Evolutionary conservation across 2,329 filamentous ascomycete genomes (phyloP).

Genomic region (Pseudogymnoascus sp.): DNA sequence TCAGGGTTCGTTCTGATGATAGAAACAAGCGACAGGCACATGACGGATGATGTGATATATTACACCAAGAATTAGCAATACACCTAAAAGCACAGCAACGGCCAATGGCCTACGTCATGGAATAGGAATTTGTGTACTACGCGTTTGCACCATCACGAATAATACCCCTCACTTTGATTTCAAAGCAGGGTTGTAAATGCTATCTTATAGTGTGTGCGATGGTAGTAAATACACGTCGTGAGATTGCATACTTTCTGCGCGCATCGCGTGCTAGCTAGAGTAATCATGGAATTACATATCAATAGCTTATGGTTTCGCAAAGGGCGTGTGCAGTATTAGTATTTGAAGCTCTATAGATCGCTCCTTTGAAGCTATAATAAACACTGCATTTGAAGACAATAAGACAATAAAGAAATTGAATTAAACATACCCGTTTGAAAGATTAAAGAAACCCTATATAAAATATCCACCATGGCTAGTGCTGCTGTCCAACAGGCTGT

Average conservation of each 20-base stretch:
- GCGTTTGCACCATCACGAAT: background rate
- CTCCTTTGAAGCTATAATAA: background rate
- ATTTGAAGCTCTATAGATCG: background rate
- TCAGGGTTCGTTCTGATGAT: background rate
- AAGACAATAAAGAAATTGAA: background rate
- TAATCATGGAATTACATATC: conserved; percentile 5
- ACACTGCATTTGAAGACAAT: background rate
- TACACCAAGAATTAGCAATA: background rate
- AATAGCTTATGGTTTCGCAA: background rate
- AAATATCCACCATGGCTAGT: conserved; percentile 4
- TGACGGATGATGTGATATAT: conserved; percentile 8
- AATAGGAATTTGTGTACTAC: background rate
- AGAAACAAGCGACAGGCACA: background rate
- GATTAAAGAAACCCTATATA: background rate
- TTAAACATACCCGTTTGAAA: background rate
- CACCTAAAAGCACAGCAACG: background rate
- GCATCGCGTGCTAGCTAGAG: background rate
- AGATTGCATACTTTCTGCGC: conserved; percentile 3
- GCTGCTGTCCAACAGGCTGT: conserved; percentile 4
- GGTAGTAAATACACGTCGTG: background rate
- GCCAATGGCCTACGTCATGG: background rate
- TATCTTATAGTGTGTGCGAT: background rate
- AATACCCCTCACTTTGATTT: conserved; percentile 3
- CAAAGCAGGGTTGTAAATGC: background rate
- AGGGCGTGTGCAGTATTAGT: background rate